These are phyloP conservation scores for Penicillium sp. DNA, from an alignment of 2,329 filamentous ascomycete species.

Conservation along the genomic window DNA sequence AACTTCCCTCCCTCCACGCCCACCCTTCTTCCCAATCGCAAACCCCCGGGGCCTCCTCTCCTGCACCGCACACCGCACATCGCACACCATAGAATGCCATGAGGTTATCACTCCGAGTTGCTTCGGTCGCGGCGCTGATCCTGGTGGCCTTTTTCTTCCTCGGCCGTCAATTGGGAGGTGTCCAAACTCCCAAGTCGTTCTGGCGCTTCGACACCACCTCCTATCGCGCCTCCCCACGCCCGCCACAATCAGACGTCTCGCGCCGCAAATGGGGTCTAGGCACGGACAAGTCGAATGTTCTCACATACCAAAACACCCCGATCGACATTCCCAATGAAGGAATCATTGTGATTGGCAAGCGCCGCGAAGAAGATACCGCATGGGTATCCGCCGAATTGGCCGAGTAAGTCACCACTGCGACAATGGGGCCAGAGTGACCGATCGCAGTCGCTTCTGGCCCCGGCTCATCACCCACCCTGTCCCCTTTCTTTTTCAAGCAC, in stretches of 20 bases:
- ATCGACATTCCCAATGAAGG: constrained; percentile 34
- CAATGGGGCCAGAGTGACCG: neutral
- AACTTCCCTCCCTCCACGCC: neutral
- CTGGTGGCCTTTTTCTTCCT: constrained; percentile 26
- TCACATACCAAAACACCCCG: constrained; percentile 22
- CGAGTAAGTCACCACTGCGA: constrained; percentile 29
- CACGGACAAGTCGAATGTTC: constrained; percentile 9
- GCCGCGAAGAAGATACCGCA: constrained; percentile 39
- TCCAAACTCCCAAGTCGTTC: constrained; percentile 18
- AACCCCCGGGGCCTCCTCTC: neutral
- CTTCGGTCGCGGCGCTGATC: constrained; percentile 27
- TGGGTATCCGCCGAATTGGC: constrained; percentile 42
- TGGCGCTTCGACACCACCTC: constrained; percentile 24
- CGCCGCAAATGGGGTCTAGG: constrained; percentile 20
- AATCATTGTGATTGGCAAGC: constrained; percentile 41
- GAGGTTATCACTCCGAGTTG: constrained; percentile 24
- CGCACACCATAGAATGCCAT: constrained; percentile 16
- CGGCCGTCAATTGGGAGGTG: constrained; percentile 21
- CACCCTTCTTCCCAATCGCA: constrained; percentile 7
- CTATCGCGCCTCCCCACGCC: constrained; percentile 11
- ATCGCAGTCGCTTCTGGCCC: neutral
- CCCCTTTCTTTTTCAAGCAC: too few relatives aligned
- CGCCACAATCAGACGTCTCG: constrained; percentile 4
- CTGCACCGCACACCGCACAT: constrained; percentile 5
- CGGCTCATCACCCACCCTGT: too few relatives aligned